These are phyloP conservation scores for Fusarium sp. DNA, from an alignment of 2,329 filamentous ascomycete genomes.

Conservation along the genomic window DNA sequence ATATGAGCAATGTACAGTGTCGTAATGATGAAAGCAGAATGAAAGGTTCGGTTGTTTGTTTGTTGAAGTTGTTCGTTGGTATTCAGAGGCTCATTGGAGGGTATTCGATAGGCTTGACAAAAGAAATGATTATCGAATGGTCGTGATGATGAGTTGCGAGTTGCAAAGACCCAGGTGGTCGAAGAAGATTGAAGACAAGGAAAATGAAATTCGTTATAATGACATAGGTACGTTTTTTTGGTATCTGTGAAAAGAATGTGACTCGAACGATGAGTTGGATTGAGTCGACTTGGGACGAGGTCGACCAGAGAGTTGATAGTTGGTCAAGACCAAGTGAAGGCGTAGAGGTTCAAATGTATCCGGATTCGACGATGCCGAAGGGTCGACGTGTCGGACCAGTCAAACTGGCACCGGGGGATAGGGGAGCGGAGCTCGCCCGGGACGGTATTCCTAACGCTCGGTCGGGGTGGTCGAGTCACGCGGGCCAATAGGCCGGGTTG, in stretches of 20 bases:
- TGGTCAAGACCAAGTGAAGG: conserved; percentile 23
- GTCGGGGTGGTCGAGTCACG: conserved; percentile 42
- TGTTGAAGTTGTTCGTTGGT: conserved; percentile 46
- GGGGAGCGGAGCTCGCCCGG: conserved; percentile 49
- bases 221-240: conserved; percentile 55
- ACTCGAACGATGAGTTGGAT: conserved; percentile 41
- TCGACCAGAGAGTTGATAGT: conserved; percentile 36
- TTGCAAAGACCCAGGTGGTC: conserved; percentile 47
- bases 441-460: conserved; percentile 39
- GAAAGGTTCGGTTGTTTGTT: conserved; percentile 40
- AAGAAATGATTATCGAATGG: conserved; percentile 52
- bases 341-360: conserved; percentile 15
- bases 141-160: conserved; percentile 47
- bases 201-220: conserved; percentile 56
- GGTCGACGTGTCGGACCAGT: conserved; percentile 47
- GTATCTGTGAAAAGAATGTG: conserved; percentile 45
- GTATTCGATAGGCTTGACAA: conserved; percentile 50
- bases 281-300: conserved; percentile 46
- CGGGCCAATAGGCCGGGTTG: conserved; percentile 33
- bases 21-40: conserved; percentile 41
- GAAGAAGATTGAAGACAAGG: conserved; percentile 48
- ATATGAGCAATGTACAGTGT: conserved; percentile 51
- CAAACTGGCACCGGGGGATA: conserved; percentile 44
- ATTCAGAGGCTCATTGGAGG: conserved; percentile 58
- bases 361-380: conserved; percentile 46